Evolutionary conservation across 345 rosid species (phyloP).

Genomic region (Psidium guajava): DNA sequence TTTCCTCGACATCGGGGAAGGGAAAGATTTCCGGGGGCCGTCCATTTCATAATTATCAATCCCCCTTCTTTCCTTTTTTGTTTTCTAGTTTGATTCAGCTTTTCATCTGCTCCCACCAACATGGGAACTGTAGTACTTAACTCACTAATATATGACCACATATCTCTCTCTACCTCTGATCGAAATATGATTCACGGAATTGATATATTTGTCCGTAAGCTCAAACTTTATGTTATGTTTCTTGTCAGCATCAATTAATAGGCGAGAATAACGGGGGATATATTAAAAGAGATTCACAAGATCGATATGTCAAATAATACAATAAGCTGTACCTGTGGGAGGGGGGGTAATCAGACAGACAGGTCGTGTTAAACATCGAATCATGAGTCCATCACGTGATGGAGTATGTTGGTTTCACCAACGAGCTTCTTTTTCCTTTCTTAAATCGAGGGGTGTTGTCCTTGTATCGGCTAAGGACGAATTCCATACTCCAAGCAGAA

Average conservation of each 20-base stretch:
- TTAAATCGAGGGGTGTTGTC: no score
- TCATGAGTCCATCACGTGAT: background rate
- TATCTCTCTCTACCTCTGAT: background rate
- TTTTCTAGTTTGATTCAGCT: background rate
- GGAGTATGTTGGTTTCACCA: background rate
- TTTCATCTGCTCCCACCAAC: background rate
- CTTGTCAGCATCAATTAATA: background rate
- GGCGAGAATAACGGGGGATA: background rate
- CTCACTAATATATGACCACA: background rate
- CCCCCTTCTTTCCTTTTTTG: background rate
- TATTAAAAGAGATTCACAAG: background rate
- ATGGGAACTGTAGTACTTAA: background rate
- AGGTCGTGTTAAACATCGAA: background rate
- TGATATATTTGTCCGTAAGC: background rate
- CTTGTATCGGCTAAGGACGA: rapidly evolving
- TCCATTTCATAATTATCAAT: background rate
- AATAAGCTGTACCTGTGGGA: background rate
- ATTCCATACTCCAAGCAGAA: background rate
- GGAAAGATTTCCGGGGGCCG: background rate
- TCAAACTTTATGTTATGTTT: background rate
- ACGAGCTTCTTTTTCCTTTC: no score
- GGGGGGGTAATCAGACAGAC: rapidly evolving
- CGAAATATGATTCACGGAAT: background rate
- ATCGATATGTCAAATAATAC: background rate
- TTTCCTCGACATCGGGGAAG: background rate